Evolutionary conservation across 805 yeast genomes (phyloP).

Genomic region (Candida morakotiae): DNA sequence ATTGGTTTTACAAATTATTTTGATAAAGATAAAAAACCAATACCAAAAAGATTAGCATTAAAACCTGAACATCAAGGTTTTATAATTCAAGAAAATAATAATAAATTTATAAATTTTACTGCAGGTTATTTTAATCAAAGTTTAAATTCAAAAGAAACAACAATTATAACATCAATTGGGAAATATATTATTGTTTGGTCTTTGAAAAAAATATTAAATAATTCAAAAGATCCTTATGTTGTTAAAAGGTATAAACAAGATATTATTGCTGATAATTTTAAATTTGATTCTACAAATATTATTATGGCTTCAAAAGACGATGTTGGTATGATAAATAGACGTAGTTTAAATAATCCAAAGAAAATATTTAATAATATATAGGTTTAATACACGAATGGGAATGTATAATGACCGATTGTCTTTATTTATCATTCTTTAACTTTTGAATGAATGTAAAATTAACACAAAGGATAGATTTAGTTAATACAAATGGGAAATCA

Average conservation of each 20-base stretch:
- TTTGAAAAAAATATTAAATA: slow-evolving; percentile 51
- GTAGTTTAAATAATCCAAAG: slow-evolving; percentile 43
- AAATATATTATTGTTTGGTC: slow-evolving; percentile 84
- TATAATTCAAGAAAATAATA: slow-evolving; percentile 48
- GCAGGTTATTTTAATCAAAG: slow-evolving; percentile 77
- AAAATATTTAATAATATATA: slow-evolving; percentile 7
- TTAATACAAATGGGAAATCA: no score
- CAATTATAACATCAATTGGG: slow-evolving; percentile 75
- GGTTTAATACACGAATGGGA: no score
- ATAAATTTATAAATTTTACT: slow-evolving; percentile 57
- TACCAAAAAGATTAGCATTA: slow-evolving; percentile 62
- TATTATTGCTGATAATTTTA: slow-evolving; percentile 75
- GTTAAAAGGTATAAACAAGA: slow-evolving; percentile 59
- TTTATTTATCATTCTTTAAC: no score
- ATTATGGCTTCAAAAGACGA: slow-evolving; percentile 73
- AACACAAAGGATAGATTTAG: no score
- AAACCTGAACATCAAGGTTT: slow-evolving; percentile 69
- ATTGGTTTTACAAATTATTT: slow-evolving; percentile 65
- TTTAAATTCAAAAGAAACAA: slow-evolving; percentile 56
- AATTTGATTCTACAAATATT: slow-evolving; percentile 67
- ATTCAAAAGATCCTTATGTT: slow-evolving; percentile 41
- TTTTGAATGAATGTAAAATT: no score
- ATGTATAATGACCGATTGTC: background rate
- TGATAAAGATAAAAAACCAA: slow-evolving; percentile 61
- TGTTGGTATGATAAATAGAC: slow-evolving; percentile 64